Percentiles rank a stretch among this genome's conserved stretches.
phyloP scores from a whole-genome alignment of 2,329 filamentous ascomycete species.

The Ophiostoma himal-ulmi region DNA sequence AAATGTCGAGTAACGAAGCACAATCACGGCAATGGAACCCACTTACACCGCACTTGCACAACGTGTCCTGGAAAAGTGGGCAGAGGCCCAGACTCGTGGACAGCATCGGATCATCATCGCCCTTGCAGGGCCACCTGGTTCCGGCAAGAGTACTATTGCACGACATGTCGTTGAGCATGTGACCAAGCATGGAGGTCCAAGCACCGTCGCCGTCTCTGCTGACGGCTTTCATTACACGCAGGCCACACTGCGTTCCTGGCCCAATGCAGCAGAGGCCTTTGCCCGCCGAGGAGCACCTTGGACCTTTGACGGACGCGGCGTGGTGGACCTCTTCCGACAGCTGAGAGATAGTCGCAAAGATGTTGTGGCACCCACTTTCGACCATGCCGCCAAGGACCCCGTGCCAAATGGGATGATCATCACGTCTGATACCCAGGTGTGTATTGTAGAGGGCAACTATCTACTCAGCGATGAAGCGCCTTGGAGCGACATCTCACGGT shows the following conservation, averaged over 20 bases:
- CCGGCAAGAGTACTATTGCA: constrained; percentile 29
- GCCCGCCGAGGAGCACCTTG: constrained; percentile 33
- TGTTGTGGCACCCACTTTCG: background rate
- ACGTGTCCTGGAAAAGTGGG: constrained; percentile 26
- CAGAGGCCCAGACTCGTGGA: constrained; percentile 9
- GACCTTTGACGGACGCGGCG: constrained; percentile 32
- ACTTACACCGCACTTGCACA: background rate
- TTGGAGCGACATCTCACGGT: background rate
- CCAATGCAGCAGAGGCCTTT: constrained; percentile 32
- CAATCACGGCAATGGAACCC: background rate
- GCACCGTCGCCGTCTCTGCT: background rate
- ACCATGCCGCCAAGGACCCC: background rate
- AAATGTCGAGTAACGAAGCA: background rate
- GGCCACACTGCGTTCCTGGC: constrained; percentile 25
- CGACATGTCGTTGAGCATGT: constrained; percentile 23
- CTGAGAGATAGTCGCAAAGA: background rate
- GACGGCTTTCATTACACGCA: background rate
- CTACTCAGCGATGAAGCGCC: background rate
- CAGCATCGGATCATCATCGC: constrained; percentile 25
- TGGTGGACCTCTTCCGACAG: constrained; percentile 25
- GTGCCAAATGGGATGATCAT: background rate
- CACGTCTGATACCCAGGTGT: background rate
- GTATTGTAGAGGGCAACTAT: background rate
- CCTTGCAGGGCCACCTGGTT: constrained; percentile 28
- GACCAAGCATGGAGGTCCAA: constrained; percentile 25